Conservation (phyloP, 495 filamentous ascomycete genomes). For the Penicillium paradoxum region DNA sequence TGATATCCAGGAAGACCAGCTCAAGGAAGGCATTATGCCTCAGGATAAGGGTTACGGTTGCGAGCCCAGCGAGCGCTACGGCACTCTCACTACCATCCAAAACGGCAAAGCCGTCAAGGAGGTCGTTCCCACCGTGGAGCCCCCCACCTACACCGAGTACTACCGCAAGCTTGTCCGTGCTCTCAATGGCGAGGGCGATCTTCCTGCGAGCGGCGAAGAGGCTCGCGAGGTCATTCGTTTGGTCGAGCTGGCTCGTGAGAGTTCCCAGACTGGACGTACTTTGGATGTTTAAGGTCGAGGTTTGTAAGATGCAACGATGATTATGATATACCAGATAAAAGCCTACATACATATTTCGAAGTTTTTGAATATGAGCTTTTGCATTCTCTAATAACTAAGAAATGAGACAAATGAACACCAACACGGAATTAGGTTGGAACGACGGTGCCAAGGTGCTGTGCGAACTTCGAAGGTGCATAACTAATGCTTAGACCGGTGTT, state of each 20-base stretch:
- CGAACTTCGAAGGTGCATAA: no score
- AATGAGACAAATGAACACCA: no score
- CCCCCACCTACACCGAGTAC: constrained; percentile 67
- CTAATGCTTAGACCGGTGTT: no score
- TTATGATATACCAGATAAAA: constrained; percentile 12
- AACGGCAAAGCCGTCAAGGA: constrained; percentile 39
- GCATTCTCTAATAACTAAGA: no score
- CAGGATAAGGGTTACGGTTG: constrained; percentile 61
- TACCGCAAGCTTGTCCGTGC: constrained; percentile 67
- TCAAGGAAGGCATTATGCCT: constrained; percentile 63
- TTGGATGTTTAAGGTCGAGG: constrained; percentile 41
- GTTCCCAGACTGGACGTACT: constrained; percentile 59
- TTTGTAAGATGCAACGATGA: constrained; percentile 13
- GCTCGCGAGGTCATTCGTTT: constrained; percentile 67
- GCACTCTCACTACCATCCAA: constrained; percentile 44
- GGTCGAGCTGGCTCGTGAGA: constrained; percentile 68
- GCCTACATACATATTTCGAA: no score
- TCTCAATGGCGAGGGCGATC: constrained; percentile 54
- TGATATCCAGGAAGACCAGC: constrained; percentile 78
- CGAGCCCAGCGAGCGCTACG: constrained; percentile 54
- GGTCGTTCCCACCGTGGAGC: constrained; percentile 56
- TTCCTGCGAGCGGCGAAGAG: constrained; percentile 68
- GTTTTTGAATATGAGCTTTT: no score
- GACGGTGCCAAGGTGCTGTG: no score
- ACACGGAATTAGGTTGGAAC: neutral